Base-by-base conservation (phyloP, 768 basidiomycete species). In the Termitomyces sp. region DNA sequence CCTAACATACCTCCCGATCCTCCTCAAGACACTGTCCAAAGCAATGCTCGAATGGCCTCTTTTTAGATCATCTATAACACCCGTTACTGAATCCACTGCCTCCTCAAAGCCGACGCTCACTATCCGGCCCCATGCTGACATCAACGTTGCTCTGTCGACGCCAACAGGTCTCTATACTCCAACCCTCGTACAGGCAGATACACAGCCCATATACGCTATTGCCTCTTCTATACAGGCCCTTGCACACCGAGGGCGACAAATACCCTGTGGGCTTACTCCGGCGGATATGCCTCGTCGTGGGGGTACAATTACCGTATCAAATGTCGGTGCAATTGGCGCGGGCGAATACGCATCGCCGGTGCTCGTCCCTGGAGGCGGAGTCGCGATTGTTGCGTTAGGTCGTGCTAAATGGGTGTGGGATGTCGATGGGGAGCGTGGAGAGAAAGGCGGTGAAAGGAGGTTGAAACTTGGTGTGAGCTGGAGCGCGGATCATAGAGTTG, bases 31-130 rank as follows among this genome's bases (percentile, higher is more conserved):
- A 0, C 86, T 95, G 53, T 82, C 88, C 0, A 83, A 79, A 65
- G 80, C 91, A 4, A 91, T 95, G 89, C 73, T 80, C 61, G 85
- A 91, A 68, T 92, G 93, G 91, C 91, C 93, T 0, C 74, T 95
- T 50, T 84, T 95, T 77, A 82, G 89, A 16, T 80, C 89, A 20
- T 87, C 88, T 35, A 86, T 93, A 66, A 84, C 87, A 0, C 79
- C 80, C 0, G 40, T 66, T 26, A 46, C 69, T 4, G 59, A 60
- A 18, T 30, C 63, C 47, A 32, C 67, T 9, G 59, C 67, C 26
- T 52, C 66, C 3, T 47, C 70, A 5, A 92, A 87, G 69, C 89
- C 89, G 0, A 83, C 84, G 0, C 75, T 93, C 8, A 88, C 85
- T 2, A 69, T 94, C 58, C 89, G 92, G 23, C 85, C 87, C 14